Percentiles rank a stretch among this genome's conserved stretches.
Evolutionary conservation across 1,284 basidiomycete genomes (phyloP).

Genomic region (Cutaneotrichosporon spelunceum): DNA sequence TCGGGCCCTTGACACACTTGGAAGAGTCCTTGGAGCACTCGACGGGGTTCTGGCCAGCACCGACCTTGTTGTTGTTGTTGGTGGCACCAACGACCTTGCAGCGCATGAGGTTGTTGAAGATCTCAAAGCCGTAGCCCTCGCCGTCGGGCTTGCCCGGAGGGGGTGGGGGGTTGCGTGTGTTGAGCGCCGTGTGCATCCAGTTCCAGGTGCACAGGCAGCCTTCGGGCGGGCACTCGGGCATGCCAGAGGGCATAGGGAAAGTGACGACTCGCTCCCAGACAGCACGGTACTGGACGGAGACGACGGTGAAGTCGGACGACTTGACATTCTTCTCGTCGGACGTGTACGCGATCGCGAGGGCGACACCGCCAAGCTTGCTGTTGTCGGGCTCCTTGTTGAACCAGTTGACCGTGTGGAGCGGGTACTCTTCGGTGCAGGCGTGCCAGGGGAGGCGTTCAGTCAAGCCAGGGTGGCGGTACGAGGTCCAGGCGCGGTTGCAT

Average conservation of each 20-base stretch:
- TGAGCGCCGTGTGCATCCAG: conserved; percentile 18
- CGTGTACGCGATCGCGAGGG: conserved; percentile 20
- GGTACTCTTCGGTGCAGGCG: not conserved
- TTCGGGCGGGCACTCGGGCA: conserved; percentile 65
- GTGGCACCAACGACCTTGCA: conserved; percentile 60
- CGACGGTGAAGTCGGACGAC: conserved; percentile 65
- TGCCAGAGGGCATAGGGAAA: conserved; percentile 39
- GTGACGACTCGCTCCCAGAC: conserved; percentile 12
- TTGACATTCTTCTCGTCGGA: conserved; percentile 46
- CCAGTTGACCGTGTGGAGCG: conserved; percentile 12
- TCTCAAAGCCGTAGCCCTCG: conserved; percentile 19
- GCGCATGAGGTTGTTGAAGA: conserved; percentile 70
- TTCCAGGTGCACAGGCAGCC: conserved; percentile 65
- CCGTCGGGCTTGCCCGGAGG: conserved; percentile 4
- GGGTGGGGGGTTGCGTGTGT: conserved; percentile 1
- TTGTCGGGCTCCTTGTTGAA: conserved; percentile 2
- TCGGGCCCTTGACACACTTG: conserved; percentile 33
- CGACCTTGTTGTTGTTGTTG: conserved; percentile 26
- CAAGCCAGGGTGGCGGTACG: not conserved
- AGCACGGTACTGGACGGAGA: conserved; percentile 63
- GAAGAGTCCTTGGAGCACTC: conserved; percentile 35
- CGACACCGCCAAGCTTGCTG: conserved; percentile 15
- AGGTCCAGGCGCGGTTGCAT: conserved; percentile 14
- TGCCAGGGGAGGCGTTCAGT: not conserved
- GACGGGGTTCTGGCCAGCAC: conserved; percentile 48